Percentiles rank a stretch among this genome's conserved stretches.
Evolutionary conservation across 1,139 yeast genomes (phyloP).

Genomic region (Scheffersomyces titani): DNA sequence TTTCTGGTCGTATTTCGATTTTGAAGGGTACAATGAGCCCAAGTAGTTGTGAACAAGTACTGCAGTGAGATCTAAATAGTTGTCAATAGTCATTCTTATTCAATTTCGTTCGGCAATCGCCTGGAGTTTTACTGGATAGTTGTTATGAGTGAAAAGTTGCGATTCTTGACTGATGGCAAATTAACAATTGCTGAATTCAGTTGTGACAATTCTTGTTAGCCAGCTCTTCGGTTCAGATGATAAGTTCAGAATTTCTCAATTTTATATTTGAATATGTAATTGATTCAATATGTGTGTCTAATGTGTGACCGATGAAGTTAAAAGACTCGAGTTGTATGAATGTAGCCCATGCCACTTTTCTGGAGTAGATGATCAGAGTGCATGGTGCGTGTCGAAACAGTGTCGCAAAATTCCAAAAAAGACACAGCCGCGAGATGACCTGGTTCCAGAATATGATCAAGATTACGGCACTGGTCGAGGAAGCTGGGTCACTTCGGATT

Average conservation of each 20-base stretch:
- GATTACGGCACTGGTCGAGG: not conserved
- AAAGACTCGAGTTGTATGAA: not conserved
- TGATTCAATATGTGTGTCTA: not conserved
- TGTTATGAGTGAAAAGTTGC: not conserved
- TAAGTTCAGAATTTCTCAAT: not conserved
- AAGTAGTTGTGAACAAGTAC: constrained; percentile 27
- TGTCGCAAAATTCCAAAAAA: not conserved
- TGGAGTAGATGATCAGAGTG: not conserved
- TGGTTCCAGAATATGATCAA: not conserved
- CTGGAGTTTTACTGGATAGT: not conserved
- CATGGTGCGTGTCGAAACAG: not conserved
- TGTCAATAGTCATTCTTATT: constrained; percentile 14
- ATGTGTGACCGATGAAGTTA: not conserved
- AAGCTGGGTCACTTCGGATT: not conserved
- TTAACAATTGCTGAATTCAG: not conserved
- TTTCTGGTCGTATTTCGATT: constrained; percentile 5
- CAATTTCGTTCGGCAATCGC: not conserved
- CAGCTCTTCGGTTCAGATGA: not conserved
- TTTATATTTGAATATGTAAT: not conserved
- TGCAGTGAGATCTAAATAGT: constrained; percentile 26
- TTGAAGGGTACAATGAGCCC: constrained; percentile 15
- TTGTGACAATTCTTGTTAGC: not conserved
- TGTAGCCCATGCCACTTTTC: not conserved
- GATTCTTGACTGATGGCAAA: not conserved
- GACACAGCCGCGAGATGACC: not conserved